A percentile compares a stretch with the other conserved stretches of the same genome.
Conservation (phyloP, 2,329 filamentous ascomycete genomes). For the Aspergillus fructus region DNA sequence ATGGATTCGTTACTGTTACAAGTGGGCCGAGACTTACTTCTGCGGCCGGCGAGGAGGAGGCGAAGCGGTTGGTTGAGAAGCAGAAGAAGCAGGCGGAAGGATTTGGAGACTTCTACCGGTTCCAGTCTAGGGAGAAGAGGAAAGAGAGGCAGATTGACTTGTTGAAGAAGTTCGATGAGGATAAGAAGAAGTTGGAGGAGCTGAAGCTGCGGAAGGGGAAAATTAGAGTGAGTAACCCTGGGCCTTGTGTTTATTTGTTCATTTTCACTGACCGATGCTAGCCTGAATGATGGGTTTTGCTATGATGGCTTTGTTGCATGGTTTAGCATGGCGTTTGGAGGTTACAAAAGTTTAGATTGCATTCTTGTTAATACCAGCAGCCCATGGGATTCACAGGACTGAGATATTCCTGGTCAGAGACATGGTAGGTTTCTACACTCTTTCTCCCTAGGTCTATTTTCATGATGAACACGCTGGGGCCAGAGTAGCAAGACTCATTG, state of each 20-base stretch:
- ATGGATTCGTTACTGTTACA: slow-evolving; percentile 92
- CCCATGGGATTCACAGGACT: not conserved
- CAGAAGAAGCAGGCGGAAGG: slow-evolving; percentile 66
- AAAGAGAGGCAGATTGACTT: slow-evolving; percentile 72
- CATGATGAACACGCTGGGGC: slow-evolving; percentile 55
- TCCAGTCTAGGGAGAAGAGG: slow-evolving; percentile 76
- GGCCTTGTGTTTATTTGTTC: not conserved
- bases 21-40: slow-evolving; percentile 70
- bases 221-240: slow-evolving; percentile 48
- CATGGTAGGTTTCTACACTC: not conserved
- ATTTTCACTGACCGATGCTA: slow-evolving; percentile 14
- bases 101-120: slow-evolving; percentile 75
- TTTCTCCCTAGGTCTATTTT: slow-evolving; percentile 8
- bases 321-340: slow-evolving; percentile 34
- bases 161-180: slow-evolving; percentile 72
- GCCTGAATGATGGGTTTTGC: slow-evolving; percentile 32
- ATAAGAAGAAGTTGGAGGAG: slow-evolving; percentile 67
- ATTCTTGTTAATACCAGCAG: slow-evolving; percentile 21
- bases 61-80: slow-evolving; percentile 57
- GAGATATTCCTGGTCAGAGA: not conserved
- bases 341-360: slow-evolving; percentile 11
- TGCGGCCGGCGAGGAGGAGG: slow-evolving; percentile 72
- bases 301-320: slow-evolving; percentile 15
- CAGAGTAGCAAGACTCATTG: slow-evolving; percentile 46
- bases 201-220: slow-evolving; percentile 68